Conservation (phyloP, 768 basidiomycete genomes). For the Boletellus sp. region DNA sequence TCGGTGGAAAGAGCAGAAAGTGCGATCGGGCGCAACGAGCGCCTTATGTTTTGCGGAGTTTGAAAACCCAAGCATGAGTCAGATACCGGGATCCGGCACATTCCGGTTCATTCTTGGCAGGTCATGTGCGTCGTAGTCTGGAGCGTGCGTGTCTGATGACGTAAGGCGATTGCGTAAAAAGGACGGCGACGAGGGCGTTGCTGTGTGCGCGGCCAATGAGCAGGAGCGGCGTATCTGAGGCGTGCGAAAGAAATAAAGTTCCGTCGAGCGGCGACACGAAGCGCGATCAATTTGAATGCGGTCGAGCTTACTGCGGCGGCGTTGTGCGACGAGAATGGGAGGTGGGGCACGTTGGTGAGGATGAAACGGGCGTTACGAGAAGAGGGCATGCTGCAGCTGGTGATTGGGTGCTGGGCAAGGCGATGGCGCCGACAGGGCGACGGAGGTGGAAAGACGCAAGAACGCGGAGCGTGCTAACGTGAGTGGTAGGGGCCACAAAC, state of each 20-base stretch:
- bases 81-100: too few relatives aligned
- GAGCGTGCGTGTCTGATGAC: too few relatives aligned
- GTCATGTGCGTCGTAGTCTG: neutral
- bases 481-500: slow-evolving; percentile 29
- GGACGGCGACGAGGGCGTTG: neutral
- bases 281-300: slow-evolving; percentile 23
- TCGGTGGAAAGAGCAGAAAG: neutral
- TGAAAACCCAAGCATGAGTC: slow-evolving; percentile 5
- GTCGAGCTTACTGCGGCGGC: slow-evolving; percentile 7
- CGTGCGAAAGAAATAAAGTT: slow-evolving; percentile 19
- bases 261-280: neutral
- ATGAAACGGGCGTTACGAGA: slow-evolving; percentile 20
- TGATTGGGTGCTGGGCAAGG: slow-evolving; percentile 21
- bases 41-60: slow-evolving; percentile 18
- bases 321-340: neutral
- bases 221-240: neutral
- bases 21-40: neutral
- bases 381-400: slow-evolving; percentile 22
- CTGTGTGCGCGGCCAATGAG: neutral
- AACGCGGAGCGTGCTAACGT: neutral
- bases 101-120: neutral
- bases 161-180: neutral
- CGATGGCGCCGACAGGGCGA: slow-evolving; percentile 8
- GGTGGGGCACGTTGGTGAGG: slow-evolving; percentile 18
- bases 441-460: slow-evolving; percentile 2